Conservation (phyloP, 164 flowering plant species). For the Vitis amurensis region DNA sequence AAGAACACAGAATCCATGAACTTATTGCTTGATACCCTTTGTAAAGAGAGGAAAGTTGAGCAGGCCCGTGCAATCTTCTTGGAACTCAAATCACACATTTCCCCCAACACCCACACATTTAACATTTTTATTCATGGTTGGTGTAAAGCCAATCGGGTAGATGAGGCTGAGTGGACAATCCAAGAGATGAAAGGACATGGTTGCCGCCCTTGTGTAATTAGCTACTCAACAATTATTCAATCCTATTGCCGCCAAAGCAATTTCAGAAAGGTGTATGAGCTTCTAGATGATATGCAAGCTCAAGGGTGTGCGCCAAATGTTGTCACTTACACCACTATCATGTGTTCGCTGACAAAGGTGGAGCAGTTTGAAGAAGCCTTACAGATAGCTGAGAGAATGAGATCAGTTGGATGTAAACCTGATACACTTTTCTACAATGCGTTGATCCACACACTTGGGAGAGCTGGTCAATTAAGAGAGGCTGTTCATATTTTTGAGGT, state of each 20-base stretch:
- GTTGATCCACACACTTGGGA: conserved; percentile 61
- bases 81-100: conserved; percentile 57
- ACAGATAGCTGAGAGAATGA: conserved; percentile 50
- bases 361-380: conserved; percentile 58
- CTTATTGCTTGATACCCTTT: conserved; percentile 76
- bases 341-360: conserved; percentile 49
- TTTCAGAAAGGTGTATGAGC: conserved; percentile 51
- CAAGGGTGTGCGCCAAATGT: conserved; percentile 65
- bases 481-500: conserved; percentile 56
- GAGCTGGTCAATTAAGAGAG: conserved; percentile 49
- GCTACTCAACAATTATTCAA: conserved; percentile 72
- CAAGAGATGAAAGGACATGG: conserved; percentile 87
- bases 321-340: conserved; percentile 67
- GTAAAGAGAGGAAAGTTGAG: conserved; percentile 69
- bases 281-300: conserved; percentile 73
- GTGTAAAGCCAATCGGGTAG: conserved; percentile 60
- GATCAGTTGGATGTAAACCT: conserved; percentile 49
- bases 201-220: conserved; percentile 66
- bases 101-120: conserved; percentile 61
- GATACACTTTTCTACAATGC: conserved; percentile 71
- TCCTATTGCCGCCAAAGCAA: conserved; percentile 52
- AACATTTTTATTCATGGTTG: conserved; percentile 71
- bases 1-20: conserved; percentile 81
- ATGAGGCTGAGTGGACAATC: conserved; percentile 84
- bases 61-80: conserved; percentile 63